Base-by-base conservation (phyloP, 306 rosid species). In the Cucurbita ficifolia region DNA sequence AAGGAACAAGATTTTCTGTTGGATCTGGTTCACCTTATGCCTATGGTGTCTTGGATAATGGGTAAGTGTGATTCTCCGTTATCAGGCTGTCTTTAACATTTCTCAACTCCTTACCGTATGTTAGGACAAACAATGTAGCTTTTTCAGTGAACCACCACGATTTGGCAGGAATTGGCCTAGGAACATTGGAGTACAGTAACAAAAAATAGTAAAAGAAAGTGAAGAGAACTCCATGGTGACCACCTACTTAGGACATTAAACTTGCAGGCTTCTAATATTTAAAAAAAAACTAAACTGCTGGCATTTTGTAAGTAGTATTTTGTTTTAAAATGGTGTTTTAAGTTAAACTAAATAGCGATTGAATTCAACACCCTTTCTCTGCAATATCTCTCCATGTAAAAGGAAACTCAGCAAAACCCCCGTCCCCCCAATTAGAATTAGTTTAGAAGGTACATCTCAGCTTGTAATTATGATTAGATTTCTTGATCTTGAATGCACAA, bases 11-110 rank as follows among this genome's bases (percentile, higher is more conserved):
- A 64, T 94, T 94, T 85, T 94, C 97, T 18, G 99, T 94, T 79
- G 97, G 99, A 68, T 91, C 99, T 33, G 99, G 99, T 77, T 94
- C 99, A 1, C 97, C 99, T 59, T 91, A 91, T 84, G 99, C 96
- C 61, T 94, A 94, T 70, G 99, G 99, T 85, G 96, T 94, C 52
- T 76, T 94, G 80, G 97, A 91, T 79, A 78, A 82, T 75, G 96
- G 97, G 97, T 94, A 13, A 14, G 83, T 78, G 17, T 40, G 54
- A 56, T 75, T 58, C 39, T 62, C 55, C 67, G 39, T 49, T 12
- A 35, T 24, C 35, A 11, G 16, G 16, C 43, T 72, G 39, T n/a
- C 33, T 40, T 39, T 29, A 18, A n/a, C n/a, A 63, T 63, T 17
- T 17, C 10, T 63, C 50, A 40, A n/a, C 18, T 1, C 33, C 33